A percentile compares a stretch with the other conserved stretches of the same genome.
Evolutionary conservation across 441 rosid genomes (phyloP).

Genomic region (Biscutella auriculata): DNA sequence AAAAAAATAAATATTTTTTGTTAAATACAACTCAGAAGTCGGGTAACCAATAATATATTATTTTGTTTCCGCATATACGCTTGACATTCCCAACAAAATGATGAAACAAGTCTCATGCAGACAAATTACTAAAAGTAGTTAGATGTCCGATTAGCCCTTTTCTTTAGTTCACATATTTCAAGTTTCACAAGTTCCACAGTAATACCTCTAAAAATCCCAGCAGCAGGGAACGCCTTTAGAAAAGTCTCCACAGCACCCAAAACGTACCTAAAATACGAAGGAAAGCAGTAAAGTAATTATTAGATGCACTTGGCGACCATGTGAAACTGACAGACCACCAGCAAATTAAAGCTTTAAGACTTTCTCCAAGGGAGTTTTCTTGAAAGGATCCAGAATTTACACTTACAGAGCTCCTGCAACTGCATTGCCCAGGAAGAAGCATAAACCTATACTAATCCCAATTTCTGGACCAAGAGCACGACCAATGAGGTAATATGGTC

Average conservation of each 20-base stretch:
- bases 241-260: constrained; percentile 99
- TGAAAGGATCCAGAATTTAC: constrained; percentile 16
- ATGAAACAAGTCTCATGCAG: not conserved
- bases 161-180: constrained; percentile 5
- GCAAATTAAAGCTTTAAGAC: constrained; percentile 7
- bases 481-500: constrained; percentile 98
- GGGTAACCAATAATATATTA: not conserved
- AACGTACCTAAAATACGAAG: constrained; percentile 55
- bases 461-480: constrained; percentile 99
- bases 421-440: constrained; percentile 98
- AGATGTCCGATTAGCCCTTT: not conserved
- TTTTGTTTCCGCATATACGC: not conserved
- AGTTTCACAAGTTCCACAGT: constrained; percentile 10
- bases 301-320: constrained; percentile 12
- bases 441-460: constrained; percentile 97
- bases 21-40: not conserved
- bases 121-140: constrained; percentile 1
- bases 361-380: constrained; percentile 8
- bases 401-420: constrained; percentile 99
- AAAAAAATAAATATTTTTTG: not conserved
- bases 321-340: constrained; percentile 12
- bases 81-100: constrained; percentile 13
- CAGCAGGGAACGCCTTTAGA: constrained; percentile 89
- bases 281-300: constrained; percentile 13
- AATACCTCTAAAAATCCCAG: constrained; percentile 87